Evolutionary conservation across 768 basidiomycete species (phyloP).

Genomic region (Xanthoconium stramineum): DNA sequence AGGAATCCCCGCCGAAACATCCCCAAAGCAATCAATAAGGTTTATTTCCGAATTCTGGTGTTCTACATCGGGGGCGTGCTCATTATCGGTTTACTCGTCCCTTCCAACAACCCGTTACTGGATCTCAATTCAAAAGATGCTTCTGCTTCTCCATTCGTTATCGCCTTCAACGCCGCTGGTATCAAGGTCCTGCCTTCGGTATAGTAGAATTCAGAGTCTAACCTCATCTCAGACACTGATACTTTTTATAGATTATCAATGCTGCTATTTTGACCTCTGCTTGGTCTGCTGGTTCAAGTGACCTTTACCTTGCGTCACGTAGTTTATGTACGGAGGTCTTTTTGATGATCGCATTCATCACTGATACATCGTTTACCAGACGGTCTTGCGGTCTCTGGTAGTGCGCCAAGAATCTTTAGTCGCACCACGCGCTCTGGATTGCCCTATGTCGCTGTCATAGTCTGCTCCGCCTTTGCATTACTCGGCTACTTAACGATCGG

Average conservation of each 20-base stretch:
- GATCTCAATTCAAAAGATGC: slow-evolving; percentile 19
- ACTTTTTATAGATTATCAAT: not conserved
- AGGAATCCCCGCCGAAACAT: slow-evolving; percentile 4
- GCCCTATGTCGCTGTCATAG: slow-evolving; percentile 40
- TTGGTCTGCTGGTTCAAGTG: slow-evolving; percentile 5
- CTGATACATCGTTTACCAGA: slow-evolving; percentile 35
- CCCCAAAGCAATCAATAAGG: not conserved
- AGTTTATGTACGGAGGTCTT: not conserved
- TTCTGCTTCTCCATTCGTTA: not conserved
- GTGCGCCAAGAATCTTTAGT: slow-evolving; percentile 52
- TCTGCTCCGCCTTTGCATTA: slow-evolving; percentile 32
- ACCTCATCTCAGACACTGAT: not conserved
- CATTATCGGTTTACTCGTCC: slow-evolving; percentile 3
- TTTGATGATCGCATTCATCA: too few relatives aligned
- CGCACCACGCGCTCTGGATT: slow-evolving; percentile 39
- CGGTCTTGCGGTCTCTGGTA: slow-evolving; percentile 49
- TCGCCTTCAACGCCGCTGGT: not conserved
- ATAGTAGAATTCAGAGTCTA: not conserved
- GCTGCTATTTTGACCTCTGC: slow-evolving; percentile 4
- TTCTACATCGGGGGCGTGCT: slow-evolving; percentile 6
- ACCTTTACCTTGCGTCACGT: slow-evolving; percentile 4
- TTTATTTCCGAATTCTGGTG: slow-evolving; percentile 1
- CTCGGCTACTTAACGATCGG: slow-evolving; percentile 41
- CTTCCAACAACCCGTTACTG: slow-evolving; percentile 19
- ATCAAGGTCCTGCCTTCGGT: not conserved